Evolutionary conservation across 257 asterid genomes (phyloP).

Genomic region (Gentiana dahurica): DNA sequence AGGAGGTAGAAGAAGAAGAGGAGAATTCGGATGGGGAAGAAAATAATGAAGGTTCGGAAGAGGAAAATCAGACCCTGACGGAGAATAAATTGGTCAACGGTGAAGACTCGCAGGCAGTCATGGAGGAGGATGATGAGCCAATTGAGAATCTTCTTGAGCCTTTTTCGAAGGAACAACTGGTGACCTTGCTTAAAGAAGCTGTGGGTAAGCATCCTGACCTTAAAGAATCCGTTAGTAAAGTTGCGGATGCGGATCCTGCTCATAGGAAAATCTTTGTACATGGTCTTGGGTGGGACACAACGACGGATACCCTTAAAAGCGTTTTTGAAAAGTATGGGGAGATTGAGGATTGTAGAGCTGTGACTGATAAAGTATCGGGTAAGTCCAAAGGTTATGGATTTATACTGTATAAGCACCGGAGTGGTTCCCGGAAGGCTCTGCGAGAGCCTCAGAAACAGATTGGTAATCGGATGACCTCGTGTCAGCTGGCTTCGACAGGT

Average conservation of each 20-base stretch:
- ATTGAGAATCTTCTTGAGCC: conserved; percentile 86
- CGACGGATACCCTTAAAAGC: conserved; percentile 45
- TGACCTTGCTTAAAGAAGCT: conserved; percentile 54
- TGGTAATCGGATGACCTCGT: conserved; percentile 73
- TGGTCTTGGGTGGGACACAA: conserved; percentile 95
- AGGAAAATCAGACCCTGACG: conserved; percentile 11
- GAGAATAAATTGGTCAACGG: conserved; percentile 35
- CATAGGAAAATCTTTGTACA: conserved; percentile 93
- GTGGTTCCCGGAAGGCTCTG: conserved; percentile 67
- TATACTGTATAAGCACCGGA: conserved; percentile 61
- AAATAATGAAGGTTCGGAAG: conserved; percentile 10
- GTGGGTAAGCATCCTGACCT: conserved; percentile 55
- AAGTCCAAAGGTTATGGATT: conserved; percentile 86
- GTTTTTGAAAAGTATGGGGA: conserved; percentile 74
- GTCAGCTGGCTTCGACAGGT: conserved; percentile 93
- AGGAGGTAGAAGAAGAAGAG: conserved; percentile 22
- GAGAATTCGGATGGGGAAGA: conserved; percentile 21
- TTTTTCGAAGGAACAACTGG: conserved; percentile 71
- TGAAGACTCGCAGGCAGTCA: conserved; percentile 19
- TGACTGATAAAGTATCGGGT: conserved; percentile 65
- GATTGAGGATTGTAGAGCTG: conserved; percentile 96
- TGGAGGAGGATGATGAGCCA: conserved; percentile 63
- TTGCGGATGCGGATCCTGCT: conserved; percentile 83
- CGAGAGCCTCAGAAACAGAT: conserved; percentile 82
- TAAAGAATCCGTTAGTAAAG: conserved; percentile 34